Evolutionary conservation across 1,139 yeast genomes (phyloP).

Genomic region (Saccharomyces hybrid): DNA sequence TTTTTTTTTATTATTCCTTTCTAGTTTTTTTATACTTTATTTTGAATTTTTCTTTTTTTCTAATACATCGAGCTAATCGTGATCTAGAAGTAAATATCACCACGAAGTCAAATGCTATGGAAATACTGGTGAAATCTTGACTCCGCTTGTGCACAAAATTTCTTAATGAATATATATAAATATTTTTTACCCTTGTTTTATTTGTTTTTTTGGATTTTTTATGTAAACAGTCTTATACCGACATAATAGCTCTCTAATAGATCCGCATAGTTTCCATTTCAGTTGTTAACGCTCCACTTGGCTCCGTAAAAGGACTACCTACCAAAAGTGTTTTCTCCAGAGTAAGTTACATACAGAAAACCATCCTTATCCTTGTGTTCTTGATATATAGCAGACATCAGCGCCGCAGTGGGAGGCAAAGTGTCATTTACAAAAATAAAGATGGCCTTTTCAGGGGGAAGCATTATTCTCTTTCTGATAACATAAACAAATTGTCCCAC

Average conservation of each 20-base stretch:
- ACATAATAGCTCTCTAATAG: neutral
- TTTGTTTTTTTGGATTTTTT: neutral
- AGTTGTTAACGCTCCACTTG: neutral
- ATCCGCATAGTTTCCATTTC: neutral
- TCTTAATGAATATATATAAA: neutral
- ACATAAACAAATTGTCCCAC: constrained; percentile 98
- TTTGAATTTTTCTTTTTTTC: neutral
- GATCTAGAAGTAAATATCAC: neutral
- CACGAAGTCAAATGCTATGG: neutral
- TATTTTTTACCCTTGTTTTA: neutral
- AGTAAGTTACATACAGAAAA: constrained; percentile 84
- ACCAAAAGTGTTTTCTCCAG: constrained; percentile 82
- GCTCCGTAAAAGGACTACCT: neutral
- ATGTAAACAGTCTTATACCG: neutral
- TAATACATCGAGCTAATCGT: neutral
- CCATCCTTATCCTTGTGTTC: constrained; percentile 98
- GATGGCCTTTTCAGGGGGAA: constrained; percentile 96
- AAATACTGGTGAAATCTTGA: neutral
- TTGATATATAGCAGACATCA: constrained; percentile 88
- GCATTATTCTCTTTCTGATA: constrained; percentile 87
- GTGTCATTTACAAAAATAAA: constrained; percentile 94
- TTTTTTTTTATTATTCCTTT: neutral
- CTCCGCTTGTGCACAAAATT: neutral
- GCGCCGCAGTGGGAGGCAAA: constrained; percentile 94
- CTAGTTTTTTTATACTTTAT: neutral